Conservation (phyloP, 495 filamentous ascomycete species). For the Aspergillus sparsus region DNA sequence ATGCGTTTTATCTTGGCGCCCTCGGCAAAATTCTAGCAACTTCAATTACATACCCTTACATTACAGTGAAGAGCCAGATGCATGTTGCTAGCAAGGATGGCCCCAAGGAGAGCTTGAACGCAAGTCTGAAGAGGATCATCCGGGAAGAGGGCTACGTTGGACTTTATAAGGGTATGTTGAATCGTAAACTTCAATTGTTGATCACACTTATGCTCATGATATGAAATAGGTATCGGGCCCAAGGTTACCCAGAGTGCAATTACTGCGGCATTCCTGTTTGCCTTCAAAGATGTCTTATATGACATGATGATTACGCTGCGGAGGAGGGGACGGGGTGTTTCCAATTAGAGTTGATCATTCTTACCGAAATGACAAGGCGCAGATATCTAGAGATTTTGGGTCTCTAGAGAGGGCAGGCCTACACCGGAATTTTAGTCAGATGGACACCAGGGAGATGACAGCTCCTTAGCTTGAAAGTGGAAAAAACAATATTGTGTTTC, state of each 20-base stretch:
- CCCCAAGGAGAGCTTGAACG: constrained; percentile 69
- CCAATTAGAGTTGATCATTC: constrained; percentile 29
- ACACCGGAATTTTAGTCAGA: no score
- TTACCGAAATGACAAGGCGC: neutral
- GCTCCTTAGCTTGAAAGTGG: no score
- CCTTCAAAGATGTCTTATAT: constrained; percentile 92
- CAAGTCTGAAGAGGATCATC: constrained; percentile 74
- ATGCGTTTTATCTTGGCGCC: constrained; percentile 89
- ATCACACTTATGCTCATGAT: constrained; percentile 20
- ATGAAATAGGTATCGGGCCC: constrained; percentile 72
- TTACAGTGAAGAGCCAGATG: constrained; percentile 95
- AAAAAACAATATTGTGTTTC: no score
- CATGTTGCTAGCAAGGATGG: constrained; percentile 77
- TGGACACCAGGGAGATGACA: no score
- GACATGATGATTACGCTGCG: constrained; percentile 58
- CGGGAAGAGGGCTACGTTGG: constrained; percentile 85
- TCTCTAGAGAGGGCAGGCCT: no score
- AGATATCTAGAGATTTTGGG: no score
- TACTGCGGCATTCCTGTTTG: constrained; percentile 94
- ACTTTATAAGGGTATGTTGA: constrained; percentile 77
- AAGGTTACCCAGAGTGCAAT: constrained; percentile 96
- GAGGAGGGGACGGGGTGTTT: constrained; percentile 45
- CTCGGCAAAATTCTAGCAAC: constrained; percentile 94
- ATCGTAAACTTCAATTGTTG: neutral
- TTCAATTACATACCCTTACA: constrained; percentile 94